Evolutionary conservation across 1,284 basidiomycete genomes (phyloP).

Genomic region (Pterula multifida): DNA sequence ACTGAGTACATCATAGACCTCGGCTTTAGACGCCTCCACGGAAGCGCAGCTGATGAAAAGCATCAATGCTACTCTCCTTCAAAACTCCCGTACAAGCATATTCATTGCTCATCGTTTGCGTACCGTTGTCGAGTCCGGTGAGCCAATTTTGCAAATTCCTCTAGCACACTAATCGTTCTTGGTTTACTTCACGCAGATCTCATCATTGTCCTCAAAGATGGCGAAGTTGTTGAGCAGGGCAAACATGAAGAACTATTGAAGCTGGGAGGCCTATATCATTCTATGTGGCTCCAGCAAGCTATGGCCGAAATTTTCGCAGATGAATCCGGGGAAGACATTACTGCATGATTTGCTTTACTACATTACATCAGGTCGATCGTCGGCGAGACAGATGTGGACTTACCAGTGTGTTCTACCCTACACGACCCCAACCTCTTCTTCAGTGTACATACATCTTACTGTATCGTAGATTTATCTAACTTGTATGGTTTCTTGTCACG

Average conservation of each 20-base stretch:
- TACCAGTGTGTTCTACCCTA: too few relatives aligned
- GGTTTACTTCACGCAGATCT: conserved; percentile 32
- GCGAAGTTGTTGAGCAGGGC: conserved; percentile 71
- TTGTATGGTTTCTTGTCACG: too few relatives aligned
- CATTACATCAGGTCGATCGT: too few relatives aligned
- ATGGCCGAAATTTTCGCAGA: conserved; percentile 13
- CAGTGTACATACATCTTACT: too few relatives aligned
- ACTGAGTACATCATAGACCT: conserved; percentile 59
- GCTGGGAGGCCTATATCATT: conserved; percentile 57
- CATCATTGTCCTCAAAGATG: conserved; percentile 75
- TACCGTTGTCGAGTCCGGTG: conserved; percentile 54
- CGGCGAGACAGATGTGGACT: too few relatives aligned
- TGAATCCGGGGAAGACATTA: neutral
- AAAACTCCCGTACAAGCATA: conserved; percentile 61
- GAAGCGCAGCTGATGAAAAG: conserved; percentile 83
- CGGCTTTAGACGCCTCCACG: conserved; percentile 75
- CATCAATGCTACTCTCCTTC: conserved; percentile 39
- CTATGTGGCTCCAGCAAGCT: conserved; percentile 74
- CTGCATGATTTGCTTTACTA: neutral
- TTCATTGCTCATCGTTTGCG: conserved; percentile 69
- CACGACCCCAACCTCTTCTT: too few relatives aligned
- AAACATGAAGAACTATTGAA: conserved; percentile 63
- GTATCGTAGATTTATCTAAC: too few relatives aligned
- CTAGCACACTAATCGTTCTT: conserved; percentile 5
- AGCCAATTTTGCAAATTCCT: conserved; percentile 34